Percentiles rank a stretch among this genome's conserved stretches.
These are phyloP conservation scores for Pezicula rhizophila DNA, from an alignment of 2,329 filamentous ascomycete species.

Conservation along the genomic window DNA sequence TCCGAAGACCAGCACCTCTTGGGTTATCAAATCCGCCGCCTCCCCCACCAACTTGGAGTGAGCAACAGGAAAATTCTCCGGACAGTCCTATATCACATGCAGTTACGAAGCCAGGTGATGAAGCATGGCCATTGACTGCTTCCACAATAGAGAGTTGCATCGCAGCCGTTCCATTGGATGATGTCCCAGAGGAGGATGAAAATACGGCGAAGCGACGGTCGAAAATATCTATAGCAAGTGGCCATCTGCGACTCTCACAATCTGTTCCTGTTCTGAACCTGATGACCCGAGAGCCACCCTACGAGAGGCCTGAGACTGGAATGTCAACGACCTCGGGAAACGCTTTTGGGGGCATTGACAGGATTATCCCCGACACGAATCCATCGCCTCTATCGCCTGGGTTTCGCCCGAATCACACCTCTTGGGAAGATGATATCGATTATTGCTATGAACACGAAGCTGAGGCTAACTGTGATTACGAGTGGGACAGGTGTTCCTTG, in stretches of 20 bases:
- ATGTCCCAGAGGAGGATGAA: constrained; percentile 61
- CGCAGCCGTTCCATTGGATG: constrained; percentile 36
- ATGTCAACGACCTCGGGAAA: constrained; percentile 14
- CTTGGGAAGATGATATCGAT: constrained; percentile 65
- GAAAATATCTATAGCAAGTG: constrained; percentile 18
- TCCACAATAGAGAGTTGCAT: constrained; percentile 17
- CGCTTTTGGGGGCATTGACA: constrained; percentile 1
- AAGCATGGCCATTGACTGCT: constrained; percentile 37
- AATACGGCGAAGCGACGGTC: constrained; percentile 24
- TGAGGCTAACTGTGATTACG: constrained; percentile 61
- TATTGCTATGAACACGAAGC: constrained; percentile 66
- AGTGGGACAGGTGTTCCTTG: constrained; percentile 54
- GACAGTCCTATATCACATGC: constrained; percentile 29
- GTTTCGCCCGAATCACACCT: constrained; percentile 26
- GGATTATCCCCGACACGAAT: neutral
- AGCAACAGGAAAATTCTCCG: constrained; percentile 23
- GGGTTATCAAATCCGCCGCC: constrained; percentile 11
- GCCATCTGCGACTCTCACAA: constrained; percentile 22
- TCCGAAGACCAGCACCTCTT: constrained; percentile 40
- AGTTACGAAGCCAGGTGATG: constrained; percentile 36
- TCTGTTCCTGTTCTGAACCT: constrained; percentile 28
- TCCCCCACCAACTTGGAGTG: constrained; percentile 17
- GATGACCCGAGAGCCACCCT: constrained; percentile 35
- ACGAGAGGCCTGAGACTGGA: constrained; percentile 19
- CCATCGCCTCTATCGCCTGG: constrained; percentile 10